Evolutionary conservation across 2,329 filamentous ascomycete species (phyloP).

Genomic region (Xylaria multiplex): DNA sequence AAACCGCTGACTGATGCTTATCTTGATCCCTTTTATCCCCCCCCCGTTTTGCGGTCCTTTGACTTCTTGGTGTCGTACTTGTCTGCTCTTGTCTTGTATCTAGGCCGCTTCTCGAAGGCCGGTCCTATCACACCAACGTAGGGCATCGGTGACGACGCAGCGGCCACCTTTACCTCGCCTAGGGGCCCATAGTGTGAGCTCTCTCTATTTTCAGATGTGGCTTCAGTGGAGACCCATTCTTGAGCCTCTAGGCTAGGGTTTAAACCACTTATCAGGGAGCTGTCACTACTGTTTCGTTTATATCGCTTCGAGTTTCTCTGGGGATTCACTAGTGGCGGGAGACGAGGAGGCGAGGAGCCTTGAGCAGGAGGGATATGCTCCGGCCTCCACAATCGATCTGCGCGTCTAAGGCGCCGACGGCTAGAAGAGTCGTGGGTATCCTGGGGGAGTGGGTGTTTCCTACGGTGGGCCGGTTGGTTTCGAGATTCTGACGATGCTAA

Average conservation of each 20-base stretch:
- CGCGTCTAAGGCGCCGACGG: slow-evolving; percentile 19
- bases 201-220: slow-evolving; percentile 26
- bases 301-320: slow-evolving; percentile 38
- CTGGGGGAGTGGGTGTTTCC: slow-evolving; percentile 16
- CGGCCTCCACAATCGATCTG: slow-evolving; percentile 43
- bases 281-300: slow-evolving; percentile 39
- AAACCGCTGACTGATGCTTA: slow-evolving; percentile 32
- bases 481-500: slow-evolving; percentile 33
- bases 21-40: slow-evolving; percentile 38
- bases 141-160: slow-evolving; percentile 37
- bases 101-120: slow-evolving; percentile 60
- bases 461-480: slow-evolving; percentile 28
- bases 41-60: slow-evolving; percentile 41
- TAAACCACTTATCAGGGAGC: slow-evolving; percentile 45
- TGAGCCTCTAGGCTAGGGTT: slow-evolving; percentile 33
- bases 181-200: slow-evolving; percentile 17
- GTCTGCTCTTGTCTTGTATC: slow-evolving; percentile 66
- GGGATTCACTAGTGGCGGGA: slow-evolving; percentile 20
- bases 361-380: slow-evolving; percentile 39
- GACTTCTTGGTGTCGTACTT: slow-evolving; percentile 61
- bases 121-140: slow-evolving; percentile 17
- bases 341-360: slow-evolving; percentile 29
- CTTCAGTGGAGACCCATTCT: slow-evolving; percentile 13
- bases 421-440: slow-evolving; percentile 20
- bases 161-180: slow-evolving; percentile 28